Percentiles rank a stretch among this genome's conserved stretches.
Evolutionary conservation across 2,329 filamentous ascomycete genomes (phyloP).

Genomic region (Alternaria angustiovoidea): DNA sequence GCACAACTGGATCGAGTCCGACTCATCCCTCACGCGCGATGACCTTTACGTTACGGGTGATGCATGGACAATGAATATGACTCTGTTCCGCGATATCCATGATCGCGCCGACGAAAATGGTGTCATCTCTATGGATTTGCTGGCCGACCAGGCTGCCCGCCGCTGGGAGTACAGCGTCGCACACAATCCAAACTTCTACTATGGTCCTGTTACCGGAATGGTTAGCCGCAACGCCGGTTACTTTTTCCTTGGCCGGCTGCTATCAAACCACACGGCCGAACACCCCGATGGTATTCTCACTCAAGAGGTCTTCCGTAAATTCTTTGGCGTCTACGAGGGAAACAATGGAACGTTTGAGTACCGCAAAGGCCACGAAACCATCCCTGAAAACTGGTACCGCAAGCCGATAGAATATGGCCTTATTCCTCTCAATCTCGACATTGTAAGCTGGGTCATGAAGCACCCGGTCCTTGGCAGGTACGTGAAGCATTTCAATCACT

Average conservation of each 20-base stretch:
- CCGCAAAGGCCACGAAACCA: constrained; percentile 59
- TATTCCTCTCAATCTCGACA: constrained; percentile 39
- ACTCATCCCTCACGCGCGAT: constrained; percentile 53
- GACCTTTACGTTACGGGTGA: constrained; percentile 54
- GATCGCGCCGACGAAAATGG: constrained; percentile 25
- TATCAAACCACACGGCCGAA: constrained; percentile 31
- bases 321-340: constrained; percentile 57
- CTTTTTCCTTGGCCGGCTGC: constrained; percentile 41
- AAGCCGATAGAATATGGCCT: constrained; percentile 58
- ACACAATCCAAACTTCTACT: constrained; percentile 64
- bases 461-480: constrained; percentile 31
- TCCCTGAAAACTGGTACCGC: constrained; percentile 64
- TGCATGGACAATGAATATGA: constrained; percentile 53
- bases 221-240: constrained; percentile 58
- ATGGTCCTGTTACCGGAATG: constrained; percentile 61
- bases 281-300: constrained; percentile 27
- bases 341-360: constrained; percentile 50
- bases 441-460: constrained; percentile 22
- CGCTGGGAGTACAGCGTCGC: constrained; percentile 59
- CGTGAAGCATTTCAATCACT: not conserved
- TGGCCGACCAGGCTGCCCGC: constrained; percentile 39
- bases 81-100: constrained; percentile 57
- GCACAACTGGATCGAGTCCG: constrained; percentile 56
- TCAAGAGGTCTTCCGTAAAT: constrained; percentile 52
- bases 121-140: constrained; percentile 24